Percentiles rank a stretch among this genome's conserved stretches.
Evolutionary conservation across 805 yeast species (phyloP).

Genomic region (Metschnikowia arizonensis): DNA sequence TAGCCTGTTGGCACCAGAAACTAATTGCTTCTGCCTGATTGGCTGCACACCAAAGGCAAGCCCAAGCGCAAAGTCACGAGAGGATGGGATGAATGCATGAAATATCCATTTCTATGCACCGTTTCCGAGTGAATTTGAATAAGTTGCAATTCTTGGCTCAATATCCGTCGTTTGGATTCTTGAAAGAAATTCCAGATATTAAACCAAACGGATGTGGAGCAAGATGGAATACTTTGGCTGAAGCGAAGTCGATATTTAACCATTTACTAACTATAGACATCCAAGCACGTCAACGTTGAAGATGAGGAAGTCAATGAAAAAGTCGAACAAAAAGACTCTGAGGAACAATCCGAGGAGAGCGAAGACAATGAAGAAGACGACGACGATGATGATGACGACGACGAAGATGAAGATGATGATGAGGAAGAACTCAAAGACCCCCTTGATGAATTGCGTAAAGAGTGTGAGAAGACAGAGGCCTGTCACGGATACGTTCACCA

Average conservation of each 20-base stretch:
- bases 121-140: not conserved
- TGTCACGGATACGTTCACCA: slow-evolving; percentile 80
- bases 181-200: not conserved
- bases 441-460: slow-evolving; percentile 33
- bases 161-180: too few relatives aligned
- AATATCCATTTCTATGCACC: not conserved
- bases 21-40: not conserved
- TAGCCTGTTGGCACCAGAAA: not conserved
- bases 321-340: slow-evolving; percentile 7
- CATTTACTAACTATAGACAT: slow-evolving; percentile 11
- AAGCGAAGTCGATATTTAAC: not conserved
- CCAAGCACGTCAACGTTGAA: slow-evolving; percentile 12
- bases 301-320: slow-evolving; percentile 6
- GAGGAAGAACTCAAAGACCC: slow-evolving; percentile 18
- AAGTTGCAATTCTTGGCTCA: too few relatives aligned
- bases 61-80: not conserved
- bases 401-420: slow-evolving; percentile 50
- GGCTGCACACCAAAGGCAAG: not conserved
- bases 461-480: slow-evolving; percentile 62
- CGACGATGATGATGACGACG: slow-evolving; percentile 65
- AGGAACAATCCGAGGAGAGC: slow-evolving; percentile 32
- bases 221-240: not conserved
- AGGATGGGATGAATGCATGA: not conserved
- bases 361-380: slow-evolving; percentile 52
- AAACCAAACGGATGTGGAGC: not conserved